Base-by-base conservation (phyloP, 352 stramenopile genomes). In the Globisporangium emineosum region DNA sequence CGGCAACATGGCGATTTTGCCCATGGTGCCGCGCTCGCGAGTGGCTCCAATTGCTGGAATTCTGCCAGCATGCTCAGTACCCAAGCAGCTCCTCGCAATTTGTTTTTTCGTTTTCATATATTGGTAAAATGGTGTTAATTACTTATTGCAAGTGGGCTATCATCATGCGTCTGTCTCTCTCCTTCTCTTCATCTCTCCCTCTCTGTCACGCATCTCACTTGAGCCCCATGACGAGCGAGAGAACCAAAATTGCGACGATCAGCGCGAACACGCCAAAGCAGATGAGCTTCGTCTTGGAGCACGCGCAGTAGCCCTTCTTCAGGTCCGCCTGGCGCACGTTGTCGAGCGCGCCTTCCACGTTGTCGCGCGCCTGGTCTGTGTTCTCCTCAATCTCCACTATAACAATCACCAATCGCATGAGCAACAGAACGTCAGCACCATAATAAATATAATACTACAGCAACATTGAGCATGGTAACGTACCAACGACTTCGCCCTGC, bases 401-500 rank as follows among this genome's bases (percentile, higher is more conserved):
- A 51, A 56, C 2, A 21, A 67, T 21, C 17, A 66, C n/a, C 37
- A 45, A 45, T 45, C 37, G 19, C 35, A 74, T 37, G 12, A 47
- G 21, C 53, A 50, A 29, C 32, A 35, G 19, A 21, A 21, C 19
- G 5, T 15, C 15, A 45, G 15, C 13, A 42, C 10, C 35, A 2
- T 42, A 2, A 15, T 42, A 42, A 1, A 5, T 5, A 21, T 9
- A 50, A 7, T 19, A n/a, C 59, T 0, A 15, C 19, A 43, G 29
- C 47, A 25, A 53, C 21, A 60, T 19, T 30, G 61, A 53, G 19
- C 25, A 55, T 32, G 10, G 17, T 10, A 40, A 77, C 78, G 64
- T 59, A 87, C 78, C 76, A 51, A 86, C 75, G 33, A 88, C 78
- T 75, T 90, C 81, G 67, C 76, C 78, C 60, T 90, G 81, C 47